Evolutionary conservation across 169 alveolate species (phyloP).

Genomic region (Plasmodium gonderi): DNA sequence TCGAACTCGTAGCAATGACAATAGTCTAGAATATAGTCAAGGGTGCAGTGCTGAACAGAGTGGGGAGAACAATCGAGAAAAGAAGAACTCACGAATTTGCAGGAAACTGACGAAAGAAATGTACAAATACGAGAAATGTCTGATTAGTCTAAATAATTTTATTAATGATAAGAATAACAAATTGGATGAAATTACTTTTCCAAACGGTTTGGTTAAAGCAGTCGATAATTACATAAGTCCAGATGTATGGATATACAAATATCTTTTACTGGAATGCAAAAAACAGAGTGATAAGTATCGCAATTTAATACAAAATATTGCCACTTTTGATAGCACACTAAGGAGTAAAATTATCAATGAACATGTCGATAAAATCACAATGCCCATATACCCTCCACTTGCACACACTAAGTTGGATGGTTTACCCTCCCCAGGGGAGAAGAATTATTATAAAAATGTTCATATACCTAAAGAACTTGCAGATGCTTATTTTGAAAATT

Average conservation of each 20-base stretch:
- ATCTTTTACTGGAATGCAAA: conserved; percentile 53
- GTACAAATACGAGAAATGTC: conserved; percentile 71
- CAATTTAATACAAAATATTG: conserved; percentile 60
- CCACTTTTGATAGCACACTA: conserved; percentile 47
- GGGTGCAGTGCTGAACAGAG: neutral
- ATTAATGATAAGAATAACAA: conserved; percentile 41
- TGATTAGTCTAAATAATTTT: conserved; percentile 15
- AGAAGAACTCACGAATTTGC: conserved; percentile 1
- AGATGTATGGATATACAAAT: conserved; percentile 58
- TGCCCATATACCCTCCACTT: conserved; percentile 48
- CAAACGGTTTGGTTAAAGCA: conserved; percentile 65
- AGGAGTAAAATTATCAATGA: conserved; percentile 37
- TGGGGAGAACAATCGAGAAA: neutral
- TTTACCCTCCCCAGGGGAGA: neutral
- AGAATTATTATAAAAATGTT: conserved; percentile 56
- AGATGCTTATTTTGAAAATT: neutral
- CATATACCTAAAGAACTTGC: conserved; percentile 71
- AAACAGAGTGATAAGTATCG: conserved; percentile 54
- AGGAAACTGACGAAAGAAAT: conserved; percentile 50
- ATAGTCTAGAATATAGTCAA: neutral
- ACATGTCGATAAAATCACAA: neutral
- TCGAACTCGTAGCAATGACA: neutral
- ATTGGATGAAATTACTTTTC: conserved; percentile 66
- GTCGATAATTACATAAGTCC: conserved; percentile 53
- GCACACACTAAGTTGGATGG: neutral